These are phyloP conservation scores for Narthecium ossifragum DNA, from an alignment of 106 monocot species.

Conservation along the genomic window DNA sequence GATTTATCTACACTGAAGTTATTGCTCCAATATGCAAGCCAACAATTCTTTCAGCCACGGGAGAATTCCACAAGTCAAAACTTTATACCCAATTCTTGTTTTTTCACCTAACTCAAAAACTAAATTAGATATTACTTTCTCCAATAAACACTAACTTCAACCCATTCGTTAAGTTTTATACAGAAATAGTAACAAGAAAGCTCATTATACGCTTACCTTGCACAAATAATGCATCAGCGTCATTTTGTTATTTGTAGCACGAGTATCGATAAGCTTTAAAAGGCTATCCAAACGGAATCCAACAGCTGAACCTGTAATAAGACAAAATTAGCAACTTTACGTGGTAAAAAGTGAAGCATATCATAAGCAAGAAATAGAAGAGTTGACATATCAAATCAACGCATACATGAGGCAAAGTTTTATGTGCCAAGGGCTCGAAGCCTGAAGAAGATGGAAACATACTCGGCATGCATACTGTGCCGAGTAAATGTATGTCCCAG, in stretches of 20 bases:
- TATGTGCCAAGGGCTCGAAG: not conserved
- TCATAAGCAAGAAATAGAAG: not conserved
- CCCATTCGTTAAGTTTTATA: not conserved
- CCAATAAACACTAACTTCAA: not conserved
- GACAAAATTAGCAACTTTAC: not conserved
- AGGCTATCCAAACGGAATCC: constrained; percentile 75
- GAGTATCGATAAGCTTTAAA: constrained; percentile 89
- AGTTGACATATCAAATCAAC: not conserved
- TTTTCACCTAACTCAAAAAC: not conserved
- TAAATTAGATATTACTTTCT: not conserved
- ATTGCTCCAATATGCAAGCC: no score
- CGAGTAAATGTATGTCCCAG: no score
- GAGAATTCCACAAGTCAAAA: no score
- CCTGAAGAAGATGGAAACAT: not conserved
- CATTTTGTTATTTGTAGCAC: constrained; percentile 81
- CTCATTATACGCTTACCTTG: constrained; percentile 45
- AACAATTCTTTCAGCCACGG: no score
- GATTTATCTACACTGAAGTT: no score
- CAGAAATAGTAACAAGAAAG: not conserved
- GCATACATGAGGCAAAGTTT: not conserved
- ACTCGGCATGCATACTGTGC: no score
- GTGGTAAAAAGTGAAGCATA: not conserved
- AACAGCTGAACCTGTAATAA: constrained; percentile 47
- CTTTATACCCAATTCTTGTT: not conserved
- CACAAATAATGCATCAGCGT: constrained; percentile 97